Conservation (phyloP, 768 basidiomycete genomes). For the Saitozyma sp. region DNA sequence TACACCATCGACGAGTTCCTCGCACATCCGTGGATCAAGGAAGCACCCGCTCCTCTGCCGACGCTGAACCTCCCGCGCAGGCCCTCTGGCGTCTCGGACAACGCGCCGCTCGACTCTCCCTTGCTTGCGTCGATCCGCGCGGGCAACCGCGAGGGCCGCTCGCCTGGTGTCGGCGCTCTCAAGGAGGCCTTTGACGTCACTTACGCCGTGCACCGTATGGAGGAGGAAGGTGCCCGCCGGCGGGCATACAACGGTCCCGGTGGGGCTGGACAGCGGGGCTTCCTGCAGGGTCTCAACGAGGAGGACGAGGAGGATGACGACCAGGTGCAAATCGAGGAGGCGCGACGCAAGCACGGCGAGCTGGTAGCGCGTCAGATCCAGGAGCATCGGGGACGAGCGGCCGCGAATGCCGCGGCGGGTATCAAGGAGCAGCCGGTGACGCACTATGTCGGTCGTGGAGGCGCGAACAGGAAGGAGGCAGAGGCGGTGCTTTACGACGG, state of each 20-base stretch:
- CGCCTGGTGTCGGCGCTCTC: conserved; percentile 86
- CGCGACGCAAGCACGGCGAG: conserved; percentile 55
- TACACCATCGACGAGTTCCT: conserved; percentile 99
- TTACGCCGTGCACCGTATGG: conserved; percentile 98
- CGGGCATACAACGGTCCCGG: conserved; percentile 76
- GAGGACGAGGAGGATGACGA: conserved; percentile 77
- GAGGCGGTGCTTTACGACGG: conserved; percentile 62
- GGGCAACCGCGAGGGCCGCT: conserved; percentile 71
- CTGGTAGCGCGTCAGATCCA: conserved; percentile 54
- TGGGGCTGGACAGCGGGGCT: conserved; percentile 74
- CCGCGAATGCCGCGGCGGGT: conserved; percentile 50
- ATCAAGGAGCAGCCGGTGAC: conserved; percentile 47
- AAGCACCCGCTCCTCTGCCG: conserved; percentile 63
- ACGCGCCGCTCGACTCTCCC: conserved; percentile 78
- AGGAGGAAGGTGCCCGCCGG: conserved; percentile 89
- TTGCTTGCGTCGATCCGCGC: conserved; percentile 77
- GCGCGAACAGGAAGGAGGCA: conserved; percentile 55
- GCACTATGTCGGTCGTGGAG: conserved; percentile 56
- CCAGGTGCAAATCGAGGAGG: conserved; percentile 60
- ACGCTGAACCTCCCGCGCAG: conserved; percentile 44
- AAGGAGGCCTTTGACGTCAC: conserved; percentile 99
- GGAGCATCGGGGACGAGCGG: conserved; percentile 52
- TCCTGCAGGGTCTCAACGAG: conserved; percentile 84
- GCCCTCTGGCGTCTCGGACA: conserved; percentile 26
- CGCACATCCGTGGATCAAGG: conserved; percentile 89